Percentiles rank a stretch among this genome's conserved stretches.
Evolutionary conservation across 805 yeast species (phyloP).

Genomic region (Cyberlindnera maclurae): DNA sequence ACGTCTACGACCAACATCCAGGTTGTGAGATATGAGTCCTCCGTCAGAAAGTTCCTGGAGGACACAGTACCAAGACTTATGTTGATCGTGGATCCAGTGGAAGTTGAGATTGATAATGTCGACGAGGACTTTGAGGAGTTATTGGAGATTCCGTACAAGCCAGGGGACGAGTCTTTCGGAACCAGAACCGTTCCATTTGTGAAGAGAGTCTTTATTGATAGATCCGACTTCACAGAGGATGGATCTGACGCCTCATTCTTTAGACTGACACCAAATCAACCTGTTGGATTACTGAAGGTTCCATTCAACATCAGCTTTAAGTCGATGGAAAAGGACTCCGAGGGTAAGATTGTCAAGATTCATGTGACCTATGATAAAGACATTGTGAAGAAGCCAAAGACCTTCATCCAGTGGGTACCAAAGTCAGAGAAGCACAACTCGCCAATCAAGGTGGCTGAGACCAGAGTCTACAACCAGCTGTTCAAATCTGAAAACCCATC

Average conservation of each 20-base stretch:
- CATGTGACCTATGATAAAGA: slow-evolving; percentile 77
- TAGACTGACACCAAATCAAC: slow-evolving; percentile 88
- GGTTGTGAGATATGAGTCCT: slow-evolving; percentile 78
- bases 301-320: slow-evolving; percentile 75
- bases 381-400: slow-evolving; percentile 62
- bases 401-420: slow-evolving; percentile 96
- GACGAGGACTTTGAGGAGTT: slow-evolving; percentile 65
- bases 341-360: slow-evolving; percentile 62
- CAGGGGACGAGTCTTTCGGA: slow-evolving; percentile 74
- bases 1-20: slow-evolving; percentile 91
- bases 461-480: slow-evolving; percentile 80
- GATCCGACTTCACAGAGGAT: slow-evolving; percentile 75
- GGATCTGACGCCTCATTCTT: slow-evolving; percentile 62
- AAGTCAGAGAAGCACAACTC: slow-evolving; percentile 51
- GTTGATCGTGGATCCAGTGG: slow-evolving; percentile 86
- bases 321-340: slow-evolving; percentile 51
- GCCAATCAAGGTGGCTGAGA: slow-evolving; percentile 63
- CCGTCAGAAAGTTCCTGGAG: slow-evolving; percentile 83
- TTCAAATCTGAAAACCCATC: slow-evolving; percentile 90
- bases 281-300: slow-evolving; percentile 90
- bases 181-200: slow-evolving; percentile 70
- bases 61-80: slow-evolving; percentile 89
- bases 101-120: slow-evolving; percentile 72
- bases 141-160: slow-evolving; percentile 81
- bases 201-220: slow-evolving; percentile 75